Base-by-base conservation (phyloP, 257 asterid species). In the Paulownia fortunei region DNA sequence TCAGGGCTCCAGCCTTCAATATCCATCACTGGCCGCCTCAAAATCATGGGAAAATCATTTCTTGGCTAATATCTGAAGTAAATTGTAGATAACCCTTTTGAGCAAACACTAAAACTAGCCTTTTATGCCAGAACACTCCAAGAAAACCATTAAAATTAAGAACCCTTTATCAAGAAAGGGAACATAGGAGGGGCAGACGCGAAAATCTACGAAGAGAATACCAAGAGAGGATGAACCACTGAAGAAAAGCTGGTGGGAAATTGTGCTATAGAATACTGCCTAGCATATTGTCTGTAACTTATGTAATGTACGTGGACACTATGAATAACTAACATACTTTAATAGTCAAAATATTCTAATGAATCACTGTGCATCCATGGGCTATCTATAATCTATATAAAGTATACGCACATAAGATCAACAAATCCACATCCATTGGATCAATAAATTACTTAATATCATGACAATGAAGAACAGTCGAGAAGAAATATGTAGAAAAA, bases 21-120 rank as follows among this genome's bases (percentile, higher is more conserved):
- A 83, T 92, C 96, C 99, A 94, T 94, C 76, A 86, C 83, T 34
- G 86, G 86, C 32, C 80, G 66, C 42, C 85, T 86, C 78, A 81
- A 79, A 80, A 84, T 74, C 92, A 91, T 84, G 79, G 77, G 58
- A 59, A 81, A 41, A 81, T 63, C 92, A 86, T 85, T 74, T 44
- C 73, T 78, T 49, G 63, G 71, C 37, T 56, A 79, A 72, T 51
- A 74, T 64, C 51, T 70, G 59, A 56, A 77, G 34, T 46, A 42
- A 74, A 37, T 36, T 54, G 16, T 2, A 23, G 69, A 69, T 24
- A 60, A 11, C 80, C 71, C 87, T 34, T 73, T 61, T 68, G 81
- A 77, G 75, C 42, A 49, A 56, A 73, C 69, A 61, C 76, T 55
- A 30, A 46, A 54, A 18, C 60, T 18, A 58, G 63, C 54, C 63